A percentile compares a stretch with the other conserved stretches of the same genome.
Evolutionary conservation across 148 eudicot genomes (phyloP).

Genomic region (Heliamphora exappendiculata): DNA sequence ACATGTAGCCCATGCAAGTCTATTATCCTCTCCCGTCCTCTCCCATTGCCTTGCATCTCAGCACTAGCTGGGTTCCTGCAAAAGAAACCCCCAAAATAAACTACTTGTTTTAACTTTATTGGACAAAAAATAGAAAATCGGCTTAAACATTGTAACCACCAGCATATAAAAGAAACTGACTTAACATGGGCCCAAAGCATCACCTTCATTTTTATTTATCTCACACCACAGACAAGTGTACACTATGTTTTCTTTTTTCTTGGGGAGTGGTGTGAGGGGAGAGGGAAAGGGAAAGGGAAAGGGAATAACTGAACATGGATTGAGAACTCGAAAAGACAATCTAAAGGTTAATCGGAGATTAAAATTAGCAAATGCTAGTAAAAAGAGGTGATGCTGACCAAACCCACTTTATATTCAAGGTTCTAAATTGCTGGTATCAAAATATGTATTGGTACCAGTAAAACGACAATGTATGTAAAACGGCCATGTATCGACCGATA

Average conservation of each 20-base stretch:
- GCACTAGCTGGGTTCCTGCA: constrained; percentile 64
- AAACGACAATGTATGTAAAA: too few species aligned
- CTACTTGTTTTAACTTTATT: not conserved
- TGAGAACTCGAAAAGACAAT: not conserved
- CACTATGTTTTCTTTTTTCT: too few species aligned
- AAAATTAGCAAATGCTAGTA: not conserved
- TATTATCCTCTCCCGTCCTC: constrained; percentile 71
- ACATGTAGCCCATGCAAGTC: constrained; percentile 93
- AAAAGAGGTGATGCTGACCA: not conserved
- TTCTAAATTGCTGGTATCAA: too few species aligned
- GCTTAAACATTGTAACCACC: not conserved
- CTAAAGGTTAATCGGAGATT: not conserved
- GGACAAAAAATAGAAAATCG: not conserved
- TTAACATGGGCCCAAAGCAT: not conserved
- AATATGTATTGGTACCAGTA: too few species aligned
- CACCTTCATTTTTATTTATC: not conserved
- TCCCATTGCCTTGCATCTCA: constrained; percentile 47
- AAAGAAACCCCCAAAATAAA: not conserved
- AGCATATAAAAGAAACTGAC: not conserved
- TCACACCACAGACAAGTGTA: not conserved
- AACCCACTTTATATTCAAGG: too few species aligned
- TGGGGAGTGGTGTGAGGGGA: too few species aligned
- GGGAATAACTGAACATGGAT: too few species aligned
- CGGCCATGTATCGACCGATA: too few species aligned
- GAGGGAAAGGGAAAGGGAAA: too few species aligned